Evolutionary conservation across 2,329 filamentous ascomycete species (phyloP), one percentile per base, ranked within the genome.

Genomic region (Alternaria ventricosa): DNA sequence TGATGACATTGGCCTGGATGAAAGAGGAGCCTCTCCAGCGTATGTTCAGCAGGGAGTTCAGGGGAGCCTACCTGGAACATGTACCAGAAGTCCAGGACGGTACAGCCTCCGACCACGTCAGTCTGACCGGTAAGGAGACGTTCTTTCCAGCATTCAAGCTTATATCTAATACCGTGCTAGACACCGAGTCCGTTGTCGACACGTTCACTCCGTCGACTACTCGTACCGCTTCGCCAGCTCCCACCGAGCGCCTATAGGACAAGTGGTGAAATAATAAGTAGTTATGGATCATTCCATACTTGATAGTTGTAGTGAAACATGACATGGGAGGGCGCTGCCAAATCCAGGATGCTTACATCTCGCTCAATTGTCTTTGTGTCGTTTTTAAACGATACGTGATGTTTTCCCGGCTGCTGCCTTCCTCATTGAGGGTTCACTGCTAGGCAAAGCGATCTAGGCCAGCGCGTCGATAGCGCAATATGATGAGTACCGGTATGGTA

Each of bases 351-450:
- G 3, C 13, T 4, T 11, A 33, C 13, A 33, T 30, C 2, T 1
- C 5, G 12, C 6, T 3, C 28, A 12, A 3, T 6, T 1, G 12
- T 9, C 27, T 12, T 30, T 1, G 5, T 12, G 6, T 2, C 1
- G 5, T 9, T 5, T 5, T 30, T 11, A 12, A 3, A 0, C 11
- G 1, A 12, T 5, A 12, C 28, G 12, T 30, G 28, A 13, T 30
- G 2, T 30, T 2, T 30, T 30, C 5, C 12, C n/a, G 30, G 13
- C 13, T 33, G 30, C 30, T 33, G 30, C 12, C 13, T 33, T 33
- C 30, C 3, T 2, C 30, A 8, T 33, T 33, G n/a, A 33, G 28
- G 13, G 28, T 30, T 30, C 12, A 33, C 28, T 33, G 28, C 28
- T 12, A 33, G 4, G 28, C 28, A 33, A 13, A 33, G 28, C n/a